A percentile compares a stretch with the other conserved stretches of the same genome.
Evolutionary conservation across 192 early-diverging fungal genomes (phyloP).

Genomic region (Linnemannia zychae): DNA sequence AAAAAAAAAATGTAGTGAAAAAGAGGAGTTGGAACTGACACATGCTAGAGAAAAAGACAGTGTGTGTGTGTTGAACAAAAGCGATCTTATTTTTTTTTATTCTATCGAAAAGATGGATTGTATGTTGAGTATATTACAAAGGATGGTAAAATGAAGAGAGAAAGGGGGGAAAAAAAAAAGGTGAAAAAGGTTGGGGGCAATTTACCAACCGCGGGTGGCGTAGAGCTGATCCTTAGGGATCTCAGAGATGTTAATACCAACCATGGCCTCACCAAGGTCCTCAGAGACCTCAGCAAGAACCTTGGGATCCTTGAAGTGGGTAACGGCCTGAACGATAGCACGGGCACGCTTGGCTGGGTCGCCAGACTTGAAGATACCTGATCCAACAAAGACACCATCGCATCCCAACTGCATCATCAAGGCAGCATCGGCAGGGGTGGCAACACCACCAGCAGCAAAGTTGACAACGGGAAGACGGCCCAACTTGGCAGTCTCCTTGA

Average conservation of each 20-base stretch:
- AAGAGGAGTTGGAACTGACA: neutral
- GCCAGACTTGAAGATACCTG: conserved; percentile 96
- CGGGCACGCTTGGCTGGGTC: conserved; percentile 95
- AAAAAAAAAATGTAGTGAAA: neutral
- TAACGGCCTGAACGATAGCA: conserved; percentile 97
- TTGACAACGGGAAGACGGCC: conserved; percentile 97
- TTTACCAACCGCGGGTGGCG: conserved; percentile 75
- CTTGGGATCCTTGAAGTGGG: conserved; percentile 92
- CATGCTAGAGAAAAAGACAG: neutral
- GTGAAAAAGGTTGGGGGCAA: neutral
- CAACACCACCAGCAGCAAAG: conserved; percentile 98
- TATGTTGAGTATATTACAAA: no score
- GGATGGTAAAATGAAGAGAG: neutral
- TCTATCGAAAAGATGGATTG: neutral
- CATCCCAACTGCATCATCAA: conserved; percentile 99
- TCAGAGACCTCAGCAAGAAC: conserved; percentile 91
- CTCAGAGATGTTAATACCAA: conserved; percentile 90
- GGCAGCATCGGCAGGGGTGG: conserved; percentile 98
- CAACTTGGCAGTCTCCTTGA: conserved; percentile 89
- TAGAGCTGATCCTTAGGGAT: conserved; percentile 72
- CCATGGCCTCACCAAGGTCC: conserved; percentile 97
- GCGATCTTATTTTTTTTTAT: conserved; percentile 5
- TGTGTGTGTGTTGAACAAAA: neutral
- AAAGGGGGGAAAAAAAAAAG: neutral
- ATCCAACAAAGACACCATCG: conserved; percentile 98